Percentiles rank a stretch among this genome's conserved stretches.
phyloP scores from a whole-genome alignment of 2,329 filamentous ascomycete genomes.

The Fusarium cicatricum region DNA sequence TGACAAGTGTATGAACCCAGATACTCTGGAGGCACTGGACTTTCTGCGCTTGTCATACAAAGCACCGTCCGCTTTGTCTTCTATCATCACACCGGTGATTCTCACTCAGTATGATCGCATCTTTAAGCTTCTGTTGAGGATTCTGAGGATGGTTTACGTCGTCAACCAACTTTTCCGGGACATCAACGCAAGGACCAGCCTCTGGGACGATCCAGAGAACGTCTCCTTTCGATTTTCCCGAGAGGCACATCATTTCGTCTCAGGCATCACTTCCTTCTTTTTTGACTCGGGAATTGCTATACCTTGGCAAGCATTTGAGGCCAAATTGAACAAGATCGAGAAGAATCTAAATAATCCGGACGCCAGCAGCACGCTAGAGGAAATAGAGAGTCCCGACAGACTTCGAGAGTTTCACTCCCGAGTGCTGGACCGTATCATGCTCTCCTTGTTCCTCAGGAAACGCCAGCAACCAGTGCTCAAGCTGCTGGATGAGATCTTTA shows the following conservation, averaged over 20 bases:
- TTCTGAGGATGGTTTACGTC: slow-evolving; percentile 81
- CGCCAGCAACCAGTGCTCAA: slow-evolving; percentile 76
- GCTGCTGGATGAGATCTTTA: slow-evolving; percentile 80
- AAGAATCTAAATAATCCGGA: slow-evolving; percentile 57
- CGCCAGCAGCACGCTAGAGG: slow-evolving; percentile 45
- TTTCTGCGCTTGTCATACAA: slow-evolving; percentile 90
- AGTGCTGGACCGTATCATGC: slow-evolving; percentile 78
- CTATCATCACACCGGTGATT: slow-evolving; percentile 75
- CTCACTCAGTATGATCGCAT: slow-evolving; percentile 85
- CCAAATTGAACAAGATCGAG: slow-evolving; percentile 71
- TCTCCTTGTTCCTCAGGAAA: slow-evolving; percentile 75
- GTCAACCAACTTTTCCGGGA: slow-evolving; percentile 71
- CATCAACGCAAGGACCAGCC: slow-evolving; percentile 52
- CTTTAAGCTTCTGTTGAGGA: slow-evolving; percentile 80
- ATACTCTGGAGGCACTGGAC: slow-evolving; percentile 88
- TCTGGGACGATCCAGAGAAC: slow-evolving; percentile 50
- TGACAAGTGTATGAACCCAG: slow-evolving; percentile 81
- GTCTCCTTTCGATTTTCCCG: slow-evolving; percentile 68
- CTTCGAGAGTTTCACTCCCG: slow-evolving; percentile 76
- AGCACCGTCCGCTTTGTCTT: slow-evolving; percentile 73
- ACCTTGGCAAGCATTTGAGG: slow-evolving; percentile 77
- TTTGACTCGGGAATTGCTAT: slow-evolving; percentile 79
- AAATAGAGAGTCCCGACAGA: slow-evolving; percentile 65
- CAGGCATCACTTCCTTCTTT: slow-evolving; percentile 77
- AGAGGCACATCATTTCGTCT: slow-evolving; percentile 83